These are phyloP conservation scores for Xylaria sp. DNA, from an alignment of 2,329 filamentous ascomycete genomes.

Conservation along the genomic window DNA sequence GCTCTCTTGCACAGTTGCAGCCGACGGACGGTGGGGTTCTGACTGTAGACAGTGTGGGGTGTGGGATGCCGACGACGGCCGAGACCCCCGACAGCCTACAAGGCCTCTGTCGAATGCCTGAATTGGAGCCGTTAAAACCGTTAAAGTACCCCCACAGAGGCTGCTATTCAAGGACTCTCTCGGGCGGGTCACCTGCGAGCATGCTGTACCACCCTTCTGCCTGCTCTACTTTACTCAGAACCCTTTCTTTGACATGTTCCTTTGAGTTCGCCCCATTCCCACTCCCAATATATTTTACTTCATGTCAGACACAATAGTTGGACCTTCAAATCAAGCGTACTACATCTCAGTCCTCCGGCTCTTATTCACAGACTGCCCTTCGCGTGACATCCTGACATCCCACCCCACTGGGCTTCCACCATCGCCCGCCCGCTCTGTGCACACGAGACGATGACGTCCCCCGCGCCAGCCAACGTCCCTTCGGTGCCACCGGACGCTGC, in stretches of 20 bases:
- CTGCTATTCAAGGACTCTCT: not conserved
- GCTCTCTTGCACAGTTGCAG: not conserved
- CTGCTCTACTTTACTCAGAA: not conserved
- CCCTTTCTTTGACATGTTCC: constrained; percentile 9
- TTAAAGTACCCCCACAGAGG: constrained; percentile 5
- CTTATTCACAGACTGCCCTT: not conserved
- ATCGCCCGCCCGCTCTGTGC: not conserved
- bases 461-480: constrained; percentile 26
- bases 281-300: not conserved
- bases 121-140: not conserved
- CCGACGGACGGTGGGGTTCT: not conserved
- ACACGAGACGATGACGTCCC: constrained; percentile 37
- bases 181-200: constrained; percentile 4
- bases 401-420: not conserved
- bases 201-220: not conserved
- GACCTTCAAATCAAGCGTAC: not conserved
- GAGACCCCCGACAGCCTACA: constrained; percentile 20
- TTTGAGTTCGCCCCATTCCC: not conserved
- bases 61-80: constrained; percentile 36
- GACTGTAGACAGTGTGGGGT: constrained; percentile 4
- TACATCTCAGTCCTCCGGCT: not conserved
- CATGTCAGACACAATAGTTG: not conserved
- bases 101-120: not conserved
- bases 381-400: not conserved
- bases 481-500: constrained; percentile 32